Conservation (phyloP, 1,139 yeast genomes). For the Barnettozyma hawaiiensis region DNA sequence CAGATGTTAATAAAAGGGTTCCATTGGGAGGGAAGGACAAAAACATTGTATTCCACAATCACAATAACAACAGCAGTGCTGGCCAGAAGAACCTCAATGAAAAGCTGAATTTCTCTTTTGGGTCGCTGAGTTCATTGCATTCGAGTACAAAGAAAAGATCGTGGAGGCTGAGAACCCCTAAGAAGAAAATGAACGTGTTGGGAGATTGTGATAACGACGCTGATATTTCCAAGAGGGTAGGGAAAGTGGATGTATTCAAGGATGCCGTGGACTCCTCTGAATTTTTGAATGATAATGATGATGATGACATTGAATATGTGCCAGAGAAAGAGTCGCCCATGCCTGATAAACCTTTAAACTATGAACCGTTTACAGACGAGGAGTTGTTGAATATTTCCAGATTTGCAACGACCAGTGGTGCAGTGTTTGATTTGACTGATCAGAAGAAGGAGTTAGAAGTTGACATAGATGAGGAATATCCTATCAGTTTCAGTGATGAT, state of each 20-base stretch:
- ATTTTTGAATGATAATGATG: no score
- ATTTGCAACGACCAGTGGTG: slow-evolving; percentile 11
- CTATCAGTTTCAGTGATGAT: slow-evolving; percentile 17
- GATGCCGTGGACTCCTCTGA: background rate
- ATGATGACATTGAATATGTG: slow-evolving; percentile 36
- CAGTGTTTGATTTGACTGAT: slow-evolving; percentile 5
- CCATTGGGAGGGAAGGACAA: slow-evolving; percentile 49
- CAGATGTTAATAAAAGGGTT: slow-evolving; percentile 27
- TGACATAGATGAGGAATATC: slow-evolving; percentile 18
- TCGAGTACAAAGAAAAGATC: slow-evolving; percentile 13
- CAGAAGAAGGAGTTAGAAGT: background rate
- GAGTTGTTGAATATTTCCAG: slow-evolving; percentile 19
- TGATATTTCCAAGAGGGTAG: background rate
- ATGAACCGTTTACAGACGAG: slow-evolving; percentile 28
- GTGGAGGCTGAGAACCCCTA: slow-evolving; percentile 20
- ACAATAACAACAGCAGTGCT: background rate
- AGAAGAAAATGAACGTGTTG: slow-evolving; percentile 17
- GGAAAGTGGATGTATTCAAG: slow-evolving; percentile 3
- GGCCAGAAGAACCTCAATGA: slow-evolving; percentile 1
- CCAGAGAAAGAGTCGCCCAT: slow-evolving; percentile 31
- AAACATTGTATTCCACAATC: slow-evolving; percentile 25
- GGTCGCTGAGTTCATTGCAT: slow-evolving; percentile 4
- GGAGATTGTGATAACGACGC: slow-evolving; percentile 12
- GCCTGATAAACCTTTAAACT: slow-evolving; percentile 33
- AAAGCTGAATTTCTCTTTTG: slow-evolving; percentile 1